Percentiles rank a stretch among this genome's conserved stretches.
These are phyloP conservation scores for Vicia sativa DNA, from an alignment of 306 rosid genomes.

Conservation along the genomic window DNA sequence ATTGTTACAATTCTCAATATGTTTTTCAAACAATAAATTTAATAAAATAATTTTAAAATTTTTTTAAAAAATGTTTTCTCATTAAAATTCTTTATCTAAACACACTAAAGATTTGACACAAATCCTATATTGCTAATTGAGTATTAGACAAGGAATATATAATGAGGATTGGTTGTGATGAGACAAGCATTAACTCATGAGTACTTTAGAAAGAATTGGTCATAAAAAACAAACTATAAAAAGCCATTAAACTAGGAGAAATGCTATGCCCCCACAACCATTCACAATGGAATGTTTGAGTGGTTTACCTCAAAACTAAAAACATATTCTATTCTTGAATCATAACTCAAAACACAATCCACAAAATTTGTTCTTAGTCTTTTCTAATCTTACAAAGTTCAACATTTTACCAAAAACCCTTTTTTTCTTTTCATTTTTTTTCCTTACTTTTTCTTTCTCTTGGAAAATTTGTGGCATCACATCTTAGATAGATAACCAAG, in stretches of 20 bases:
- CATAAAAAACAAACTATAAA: constrained; percentile 38
- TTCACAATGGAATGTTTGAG: constrained; percentile 25
- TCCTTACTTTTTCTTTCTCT: constrained; percentile 29
- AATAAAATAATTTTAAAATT: too few relatives aligned
- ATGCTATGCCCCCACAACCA: constrained; percentile 30
- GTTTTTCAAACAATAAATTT: too few relatives aligned
- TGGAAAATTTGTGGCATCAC: constrained; percentile 21
- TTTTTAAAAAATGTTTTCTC: too few relatives aligned
- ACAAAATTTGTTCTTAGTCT: constrained; percentile 18
- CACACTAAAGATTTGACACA: too few relatives aligned
- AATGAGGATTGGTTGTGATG: neutral
- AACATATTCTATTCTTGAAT: constrained; percentile 37
- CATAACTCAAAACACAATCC: constrained; percentile 17
- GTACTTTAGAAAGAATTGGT: constrained; percentile 36
- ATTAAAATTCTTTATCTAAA: too few relatives aligned
- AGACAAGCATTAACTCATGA: neutral
- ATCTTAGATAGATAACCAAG: constrained; percentile 19
- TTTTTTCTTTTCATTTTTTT: neutral
- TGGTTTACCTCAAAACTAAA: constrained; percentile 23
- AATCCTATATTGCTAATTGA: too few relatives aligned
- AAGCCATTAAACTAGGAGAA: constrained; percentile 37
- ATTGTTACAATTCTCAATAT: too few relatives aligned
- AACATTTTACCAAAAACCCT: constrained; percentile 25
- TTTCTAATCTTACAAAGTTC: constrained; percentile 30
- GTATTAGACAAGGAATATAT: neutral